A percentile compares a stretch with the other conserved stretches of the same genome.
Conservation (phyloP, 129 eudicot species). For the Lactuca sativa region DNA sequence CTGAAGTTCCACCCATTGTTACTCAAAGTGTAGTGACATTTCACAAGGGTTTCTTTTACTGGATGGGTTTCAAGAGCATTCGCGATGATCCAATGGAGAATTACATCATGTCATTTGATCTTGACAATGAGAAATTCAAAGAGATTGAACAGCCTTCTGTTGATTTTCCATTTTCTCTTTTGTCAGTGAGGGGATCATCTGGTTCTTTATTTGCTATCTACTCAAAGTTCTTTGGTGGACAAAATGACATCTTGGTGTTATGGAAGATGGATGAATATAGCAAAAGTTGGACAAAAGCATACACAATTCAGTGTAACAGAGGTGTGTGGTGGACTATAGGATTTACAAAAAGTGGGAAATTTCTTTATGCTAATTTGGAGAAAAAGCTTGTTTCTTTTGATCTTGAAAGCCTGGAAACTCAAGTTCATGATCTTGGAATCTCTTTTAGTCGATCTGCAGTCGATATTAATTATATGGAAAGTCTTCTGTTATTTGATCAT, state of each 20-base stretch:
- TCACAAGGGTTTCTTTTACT: slow-evolving; percentile 18
- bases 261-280: slow-evolving; percentile 22
- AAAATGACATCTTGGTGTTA: slow-evolving; percentile 20
- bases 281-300: slow-evolving; percentile 16
- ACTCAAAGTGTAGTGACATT: background rate
- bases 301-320: slow-evolving; percentile 20
- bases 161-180: slow-evolving; percentile 25
- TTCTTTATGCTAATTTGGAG: slow-evolving; percentile 20
- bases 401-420: slow-evolving; percentile 21
- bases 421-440: slow-evolving; percentile 25
- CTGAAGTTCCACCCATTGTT: slow-evolving; percentile 17
- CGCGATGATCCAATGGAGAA: slow-evolving; percentile 18
- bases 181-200: slow-evolving; percentile 21
- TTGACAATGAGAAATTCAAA: slow-evolving; percentile 15
- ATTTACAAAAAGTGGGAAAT: slow-evolving; percentile 27
- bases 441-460: slow-evolving; percentile 19
- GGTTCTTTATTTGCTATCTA: slow-evolving; percentile 16
- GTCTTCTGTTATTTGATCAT: slow-evolving; percentile 20
- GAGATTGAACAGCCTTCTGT: slow-evolving; percentile 26
- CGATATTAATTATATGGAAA: slow-evolving; percentile 24
- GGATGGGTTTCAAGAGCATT: slow-evolving; percentile 30
- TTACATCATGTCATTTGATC: slow-evolving; percentile 24
- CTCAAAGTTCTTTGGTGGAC: slow-evolving; percentile 26
- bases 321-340: slow-evolving; percentile 32
- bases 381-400: slow-evolving; percentile 23